These are phyloP conservation scores for Hygrophila difformis DNA, from an alignment of 257 asterid species.

Conservation along the genomic window DNA sequence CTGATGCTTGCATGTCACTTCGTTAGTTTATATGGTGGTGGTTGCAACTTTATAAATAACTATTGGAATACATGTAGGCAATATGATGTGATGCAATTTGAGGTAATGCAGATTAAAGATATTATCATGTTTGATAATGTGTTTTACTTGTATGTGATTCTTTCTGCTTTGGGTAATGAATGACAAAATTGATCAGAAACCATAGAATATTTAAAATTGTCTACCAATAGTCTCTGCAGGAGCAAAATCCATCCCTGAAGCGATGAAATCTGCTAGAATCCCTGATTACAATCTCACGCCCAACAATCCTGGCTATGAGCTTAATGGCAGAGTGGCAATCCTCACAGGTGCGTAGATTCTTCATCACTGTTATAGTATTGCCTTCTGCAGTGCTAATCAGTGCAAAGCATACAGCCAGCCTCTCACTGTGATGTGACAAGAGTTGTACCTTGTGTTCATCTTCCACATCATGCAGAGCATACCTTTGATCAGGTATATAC, in stretches of 20 bases:
- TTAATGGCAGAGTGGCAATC: slow-evolving; percentile 53
- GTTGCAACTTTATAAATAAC: too few species aligned
- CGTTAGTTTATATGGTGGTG: too few species aligned
- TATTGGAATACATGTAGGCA: too few species aligned
- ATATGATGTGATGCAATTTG: too few species aligned
- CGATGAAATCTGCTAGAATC: slow-evolving; percentile 63
- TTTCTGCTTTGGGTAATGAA: too few species aligned
- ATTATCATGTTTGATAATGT: too few species aligned
- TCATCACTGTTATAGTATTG: slow-evolving; percentile 14
- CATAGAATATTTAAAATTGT: too few species aligned
- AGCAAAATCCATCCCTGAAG: slow-evolving; percentile 50
- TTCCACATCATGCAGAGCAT: slow-evolving; percentile 45
- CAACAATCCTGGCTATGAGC: slow-evolving; percentile 30
- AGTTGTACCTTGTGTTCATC: slow-evolving; percentile 28
- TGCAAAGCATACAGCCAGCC: slow-evolving; percentile 46
- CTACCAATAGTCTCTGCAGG: slow-evolving; percentile 52
- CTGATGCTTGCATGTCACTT: not conserved
- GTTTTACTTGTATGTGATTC: too few species aligned
- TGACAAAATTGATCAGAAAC: too few species aligned
- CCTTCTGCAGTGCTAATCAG: slow-evolving; percentile 26
- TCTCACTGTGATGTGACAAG: slow-evolving; percentile 25
- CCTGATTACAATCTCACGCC: slow-evolving; percentile 32
- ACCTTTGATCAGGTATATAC: slow-evolving; percentile 31
- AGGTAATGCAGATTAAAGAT: too few species aligned
- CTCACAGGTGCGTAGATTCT: not conserved